Evolutionary conservation across 2,329 filamentous ascomycete species (phyloP).

Genomic region (Aspergillus amoenus): DNA sequence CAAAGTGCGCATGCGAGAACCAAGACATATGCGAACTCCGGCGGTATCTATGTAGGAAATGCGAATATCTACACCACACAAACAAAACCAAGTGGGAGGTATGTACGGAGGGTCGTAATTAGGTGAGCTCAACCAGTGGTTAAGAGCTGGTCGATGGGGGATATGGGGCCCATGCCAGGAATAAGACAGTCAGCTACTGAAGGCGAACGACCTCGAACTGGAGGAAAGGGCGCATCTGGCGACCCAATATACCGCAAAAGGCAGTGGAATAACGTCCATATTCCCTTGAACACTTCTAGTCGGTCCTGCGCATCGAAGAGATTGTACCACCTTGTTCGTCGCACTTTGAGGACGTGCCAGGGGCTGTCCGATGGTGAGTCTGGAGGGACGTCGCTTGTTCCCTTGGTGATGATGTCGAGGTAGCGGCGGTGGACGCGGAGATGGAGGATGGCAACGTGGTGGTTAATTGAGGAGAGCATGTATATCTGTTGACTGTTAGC

Average conservation of each 20-base stretch:
- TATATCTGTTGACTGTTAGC: conserved; percentile 49
- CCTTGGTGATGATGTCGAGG: conserved; percentile 53
- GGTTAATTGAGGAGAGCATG: conserved; percentile 62
- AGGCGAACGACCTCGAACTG: not conserved
- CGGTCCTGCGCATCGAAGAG: conserved; percentile 56
- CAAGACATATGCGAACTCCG: too few species aligned
- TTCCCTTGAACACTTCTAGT: conserved; percentile 54
- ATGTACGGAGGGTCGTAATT: too few species aligned
- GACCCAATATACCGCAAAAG: conserved; percentile 40
- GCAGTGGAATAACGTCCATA: conserved; percentile 60
- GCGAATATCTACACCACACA: too few species aligned
- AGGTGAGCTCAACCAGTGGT: too few species aligned
- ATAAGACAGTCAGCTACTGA: not conserved
- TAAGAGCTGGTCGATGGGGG: too few species aligned
- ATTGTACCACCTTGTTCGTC: conserved; percentile 60
- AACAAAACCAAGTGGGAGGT: too few species aligned
- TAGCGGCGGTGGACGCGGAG: conserved; percentile 58
- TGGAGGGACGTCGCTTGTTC: conserved; percentile 30
- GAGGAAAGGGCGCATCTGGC: not conserved
- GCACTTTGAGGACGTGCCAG: conserved; percentile 55
- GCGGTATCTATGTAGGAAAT: too few species aligned
- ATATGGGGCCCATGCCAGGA: not conserved
- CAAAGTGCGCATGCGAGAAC: too few species aligned
- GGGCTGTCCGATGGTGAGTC: conserved; percentile 31
- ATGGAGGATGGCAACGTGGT: conserved; percentile 61